phyloP scores from a whole-genome alignment of 495 filamentous ascomycete species.

The Staphylotrichum tortipilum region DNA sequence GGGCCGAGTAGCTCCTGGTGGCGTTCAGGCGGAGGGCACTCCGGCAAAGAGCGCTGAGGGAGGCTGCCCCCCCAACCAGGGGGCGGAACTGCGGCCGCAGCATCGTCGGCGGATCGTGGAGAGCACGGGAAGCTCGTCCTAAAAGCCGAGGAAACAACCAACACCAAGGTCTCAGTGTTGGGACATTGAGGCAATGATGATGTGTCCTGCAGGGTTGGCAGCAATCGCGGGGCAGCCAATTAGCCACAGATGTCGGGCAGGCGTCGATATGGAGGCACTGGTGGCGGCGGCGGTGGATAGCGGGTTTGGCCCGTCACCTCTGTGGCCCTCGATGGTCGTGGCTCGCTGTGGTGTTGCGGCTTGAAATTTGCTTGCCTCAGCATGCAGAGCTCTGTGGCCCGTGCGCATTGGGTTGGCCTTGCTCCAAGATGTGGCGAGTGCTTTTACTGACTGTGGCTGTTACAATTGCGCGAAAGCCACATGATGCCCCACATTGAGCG shows the following conservation, averaged over 20 bases:
- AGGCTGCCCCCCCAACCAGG: constrained; percentile 13
- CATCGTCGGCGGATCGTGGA: constrained; percentile 12
- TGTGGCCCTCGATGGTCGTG: background rate
- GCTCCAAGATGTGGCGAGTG: no score
- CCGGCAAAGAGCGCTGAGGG: constrained; percentile 20
- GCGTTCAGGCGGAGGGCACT: constrained; percentile 10
- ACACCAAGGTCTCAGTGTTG: constrained; percentile 6
- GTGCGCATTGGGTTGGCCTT: no score
- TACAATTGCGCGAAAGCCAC: no score
- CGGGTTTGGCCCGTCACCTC: no score
- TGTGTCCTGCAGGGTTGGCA: background rate
- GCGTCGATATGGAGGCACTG: background rate
- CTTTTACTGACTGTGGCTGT: no score
- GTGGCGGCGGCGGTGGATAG: no score
- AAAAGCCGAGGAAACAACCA: background rate
- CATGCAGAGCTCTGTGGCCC: background rate
- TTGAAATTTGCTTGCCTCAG: constrained; percentile 12
- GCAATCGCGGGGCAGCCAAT: constrained; percentile 6
- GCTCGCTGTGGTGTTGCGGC: background rate
- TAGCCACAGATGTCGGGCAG: background rate
- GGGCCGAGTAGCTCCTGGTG: constrained; percentile 21
- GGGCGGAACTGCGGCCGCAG: constrained; percentile 28
- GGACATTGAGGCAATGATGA: constrained; percentile 10
- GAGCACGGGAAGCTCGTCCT: background rate
- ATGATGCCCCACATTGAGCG: constrained; percentile 5